Evolutionary conservation across 2,329 filamentous ascomycete genomes (phyloP), one percentile per base, ranked within the genome.

Genomic region (Beauveria asiatica): DNA sequence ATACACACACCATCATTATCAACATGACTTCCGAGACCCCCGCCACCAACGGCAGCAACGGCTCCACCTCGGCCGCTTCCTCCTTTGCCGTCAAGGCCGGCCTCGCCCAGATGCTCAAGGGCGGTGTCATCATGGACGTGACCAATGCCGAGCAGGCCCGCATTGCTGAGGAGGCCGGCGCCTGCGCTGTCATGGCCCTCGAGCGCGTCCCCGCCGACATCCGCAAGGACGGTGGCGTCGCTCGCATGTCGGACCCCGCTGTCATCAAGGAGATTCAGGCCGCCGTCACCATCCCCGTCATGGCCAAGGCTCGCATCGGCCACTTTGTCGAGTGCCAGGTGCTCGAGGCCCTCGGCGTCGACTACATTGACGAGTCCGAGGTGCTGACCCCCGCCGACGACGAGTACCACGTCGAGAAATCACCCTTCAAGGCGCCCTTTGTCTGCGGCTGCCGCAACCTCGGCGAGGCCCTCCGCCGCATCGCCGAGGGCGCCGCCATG

Each of bases 301-400:
- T 99, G 94, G 94, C 94, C 65, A 99, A 99, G 80, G 93, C 93
- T 25, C 85, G 94, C 72, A 99, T 97, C 72, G 94, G 94, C 42
- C 94, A 99, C 78, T 92, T 97, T 67, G 93, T 97, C 69, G 94
- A 99, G 80, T 97, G 92, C 79, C 93, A 93, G 87, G 95, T 99
- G 77, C 89, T 99, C 70, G 90, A 97, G 81, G 86, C 90, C 61
- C 86, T 97, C 59, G 92, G 90, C 63, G 89, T 97, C 68, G 94
- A 99, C 80, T 99, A 96, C 80, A 94, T 99, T 68, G 92, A 99
- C 76, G 94, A 99, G 79, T 92, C 88, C 74, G 94, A 99, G 83
- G 94, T 99, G 58, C 84, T 99, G 57, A 99, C 94, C 5, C 93
- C 93, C 1, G 94, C 94, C 65, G 94, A 99, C 74, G 84, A 92